Conservation (phyloP, 2,329 filamentous ascomycete species). For the Aspergillus sp. region DNA sequence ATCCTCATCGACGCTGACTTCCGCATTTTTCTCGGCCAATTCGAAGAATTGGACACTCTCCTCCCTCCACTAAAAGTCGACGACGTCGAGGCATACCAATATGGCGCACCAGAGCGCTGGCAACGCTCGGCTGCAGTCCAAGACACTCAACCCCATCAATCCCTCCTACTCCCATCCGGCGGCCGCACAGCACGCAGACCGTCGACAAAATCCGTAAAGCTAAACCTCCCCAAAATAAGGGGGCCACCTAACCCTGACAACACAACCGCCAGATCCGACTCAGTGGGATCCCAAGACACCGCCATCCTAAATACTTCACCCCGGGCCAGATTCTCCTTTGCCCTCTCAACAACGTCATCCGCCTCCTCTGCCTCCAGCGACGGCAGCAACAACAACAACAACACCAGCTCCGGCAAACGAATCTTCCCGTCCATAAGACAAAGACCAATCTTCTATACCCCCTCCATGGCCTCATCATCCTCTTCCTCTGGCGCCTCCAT, state of each 20-base stretch:
- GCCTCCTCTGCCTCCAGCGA: conserved; percentile 27
- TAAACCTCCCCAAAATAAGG: conserved; percentile 18
- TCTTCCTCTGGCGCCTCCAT: conserved; percentile 16
- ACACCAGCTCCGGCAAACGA: conserved; percentile 11
- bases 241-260: conserved; percentile 15
- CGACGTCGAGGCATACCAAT: conserved; percentile 53
- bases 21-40: conserved; percentile 52
- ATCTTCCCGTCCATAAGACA: conserved; percentile 15
- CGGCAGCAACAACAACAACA: conserved; percentile 13
- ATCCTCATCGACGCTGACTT: conserved; percentile 53
- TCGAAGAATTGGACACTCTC: conserved; percentile 50
- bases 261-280: conserved; percentile 19
- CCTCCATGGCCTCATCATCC: conserved; percentile 27
- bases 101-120: conserved; percentile 52
- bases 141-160: conserved; percentile 23
- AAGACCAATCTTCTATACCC: conserved; percentile 24
- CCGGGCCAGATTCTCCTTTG: conserved; percentile 25
- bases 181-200: conserved; percentile 32
- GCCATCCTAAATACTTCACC: conserved; percentile 28
- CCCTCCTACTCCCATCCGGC: conserved; percentile 35
- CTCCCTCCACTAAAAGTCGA: conserved; percentile 47
- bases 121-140: conserved; percentile 32
- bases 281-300: conserved; percentile 28
- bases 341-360: conserved; percentile 28
- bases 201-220: conserved; percentile 12